Evolutionary conservation across 352 stramenopile species (phyloP), one percentile per base, ranked within the genome.

Genomic region (Sclerospora graminicola): DNA sequence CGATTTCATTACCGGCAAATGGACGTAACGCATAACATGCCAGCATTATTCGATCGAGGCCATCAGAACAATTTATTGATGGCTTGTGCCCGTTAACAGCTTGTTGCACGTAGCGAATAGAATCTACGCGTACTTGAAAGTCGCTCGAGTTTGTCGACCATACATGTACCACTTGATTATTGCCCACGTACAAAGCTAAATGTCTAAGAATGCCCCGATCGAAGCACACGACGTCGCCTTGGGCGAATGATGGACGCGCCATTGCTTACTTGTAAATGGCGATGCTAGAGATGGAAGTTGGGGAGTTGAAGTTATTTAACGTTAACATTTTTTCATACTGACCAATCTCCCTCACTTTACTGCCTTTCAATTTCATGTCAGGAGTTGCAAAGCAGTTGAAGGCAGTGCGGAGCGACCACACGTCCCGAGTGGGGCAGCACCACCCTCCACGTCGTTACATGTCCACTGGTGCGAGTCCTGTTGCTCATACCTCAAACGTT

Each of bases 121-220:
- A 70, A 45, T 87, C 74, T 43, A 84, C 63, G 30, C 71, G 74
- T 51, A 87, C 74, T 21, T 58, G 43, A 45, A 84, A 87, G 39
- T 60, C 57, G 41, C 37, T 30, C 24, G 41, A 7, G 46, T 52
- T 5, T 5, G 68, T 64, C 14, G 70, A 75, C 74, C 74, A 87
- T 15, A 87, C 54, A 36, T 87, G 74, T 43, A 81, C 67, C 26
- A 87, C 64, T 27, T 46, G 61, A 8, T 58, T 53, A n/a, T 54
- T 42, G 19, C 69, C 71, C 4, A 58, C 34, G 41, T 77, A 83
- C 24, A 87, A 41, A 8, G 61, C 74, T 31, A 87, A 27, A 62
- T 87, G 74, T 41, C 64, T 77, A 54, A 75, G 8, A 5, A 33
- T 51, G 5, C 66, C 69, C 40, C 71, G 74, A 45, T 74, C 56